phyloP scores from a whole-genome alignment of 345 rosid species.

The Capsella bursapastoris region DNA sequence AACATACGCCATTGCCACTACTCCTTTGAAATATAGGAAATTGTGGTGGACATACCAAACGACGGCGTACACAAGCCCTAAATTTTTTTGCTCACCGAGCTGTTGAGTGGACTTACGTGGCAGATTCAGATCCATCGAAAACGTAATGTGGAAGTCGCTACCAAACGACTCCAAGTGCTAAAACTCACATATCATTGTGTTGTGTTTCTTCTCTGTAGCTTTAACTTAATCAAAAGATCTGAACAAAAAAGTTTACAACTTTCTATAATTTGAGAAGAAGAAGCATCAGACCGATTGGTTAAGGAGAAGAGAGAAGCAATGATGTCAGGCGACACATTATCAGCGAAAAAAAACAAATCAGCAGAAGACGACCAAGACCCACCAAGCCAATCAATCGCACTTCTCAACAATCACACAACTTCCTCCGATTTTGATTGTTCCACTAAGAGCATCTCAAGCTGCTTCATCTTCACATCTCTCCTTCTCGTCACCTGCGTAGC shows the following conservation, averaged over 20 bases:
- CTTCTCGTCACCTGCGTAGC: constrained; percentile 63
- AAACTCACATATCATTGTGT: not conserved
- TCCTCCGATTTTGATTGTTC: constrained; percentile 39
- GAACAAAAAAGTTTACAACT: constrained; percentile 14
- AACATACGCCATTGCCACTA: too few species aligned
- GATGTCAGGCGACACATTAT: constrained; percentile 38
- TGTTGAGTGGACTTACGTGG: constrained; percentile 27
- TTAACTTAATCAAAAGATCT: not conserved
- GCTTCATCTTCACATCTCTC: constrained; percentile 59
- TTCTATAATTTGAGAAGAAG: constrained; percentile 24
- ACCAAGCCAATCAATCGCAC: constrained; percentile 57
- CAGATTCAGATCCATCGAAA: constrained; percentile 28
- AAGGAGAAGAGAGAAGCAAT: constrained; percentile 15
- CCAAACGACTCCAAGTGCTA: constrained; percentile 9
- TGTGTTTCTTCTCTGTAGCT: not conserved
- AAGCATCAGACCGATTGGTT: not conserved
- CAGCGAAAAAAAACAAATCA: constrained; percentile 49
- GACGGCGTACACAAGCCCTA: not conserved
- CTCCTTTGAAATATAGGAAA: too few species aligned
- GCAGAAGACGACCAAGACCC: constrained; percentile 55
- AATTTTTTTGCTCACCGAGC: not conserved
- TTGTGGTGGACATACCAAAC: not conserved
- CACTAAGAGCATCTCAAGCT: constrained; percentile 41
- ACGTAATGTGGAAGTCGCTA: constrained; percentile 35
- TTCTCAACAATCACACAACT: constrained; percentile 58